Conservation (phyloP, 108 stramenopile genomes). For the Nitzschia palea region DNA sequence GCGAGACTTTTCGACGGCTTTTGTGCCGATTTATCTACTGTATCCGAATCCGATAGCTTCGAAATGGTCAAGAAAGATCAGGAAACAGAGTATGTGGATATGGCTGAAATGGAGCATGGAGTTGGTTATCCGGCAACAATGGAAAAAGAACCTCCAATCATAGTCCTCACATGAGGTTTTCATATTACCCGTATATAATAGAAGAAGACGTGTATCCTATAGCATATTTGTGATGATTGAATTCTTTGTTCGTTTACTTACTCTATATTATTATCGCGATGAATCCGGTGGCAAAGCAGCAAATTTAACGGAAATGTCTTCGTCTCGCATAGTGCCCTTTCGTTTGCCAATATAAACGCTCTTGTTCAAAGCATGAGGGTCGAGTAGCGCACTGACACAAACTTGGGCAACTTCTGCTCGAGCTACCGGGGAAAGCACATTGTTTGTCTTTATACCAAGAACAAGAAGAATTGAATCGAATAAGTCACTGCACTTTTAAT, state of each 20-base stretch:
- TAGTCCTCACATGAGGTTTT: background rate
- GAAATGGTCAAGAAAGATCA: background rate
- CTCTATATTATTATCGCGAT: background rate
- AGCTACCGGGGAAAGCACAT: slow-evolving; percentile 57
- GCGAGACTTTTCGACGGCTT: slow-evolving; percentile 14
- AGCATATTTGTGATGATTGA: too few species aligned
- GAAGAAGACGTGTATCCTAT: too few species aligned
- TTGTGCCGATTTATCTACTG: background rate
- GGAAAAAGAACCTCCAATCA: too few species aligned
- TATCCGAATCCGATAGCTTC: background rate
- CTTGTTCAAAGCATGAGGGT: slow-evolving; percentile 82
- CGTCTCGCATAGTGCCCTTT: slow-evolving; percentile 43
- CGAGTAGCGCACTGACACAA: slow-evolving; percentile 69
- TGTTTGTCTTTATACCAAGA: slow-evolving; percentile 25
- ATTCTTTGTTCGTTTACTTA: background rate
- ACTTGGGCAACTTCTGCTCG: slow-evolving; percentile 84
- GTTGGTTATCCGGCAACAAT: too few species aligned
- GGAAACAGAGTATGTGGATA: background rate
- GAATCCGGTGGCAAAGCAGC: slow-evolving; percentile 34
- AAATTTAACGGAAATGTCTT: slow-evolving; percentile 69
- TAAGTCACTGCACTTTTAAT: background rate
- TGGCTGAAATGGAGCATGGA: background rate
- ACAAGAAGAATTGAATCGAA: background rate
- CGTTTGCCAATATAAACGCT: slow-evolving; percentile 76
- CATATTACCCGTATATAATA: background rate